phyloP scores from a whole-genome alignment of 2,329 filamentous ascomycete genomes.

The Ceratocystiopsis minuta region DNA sequence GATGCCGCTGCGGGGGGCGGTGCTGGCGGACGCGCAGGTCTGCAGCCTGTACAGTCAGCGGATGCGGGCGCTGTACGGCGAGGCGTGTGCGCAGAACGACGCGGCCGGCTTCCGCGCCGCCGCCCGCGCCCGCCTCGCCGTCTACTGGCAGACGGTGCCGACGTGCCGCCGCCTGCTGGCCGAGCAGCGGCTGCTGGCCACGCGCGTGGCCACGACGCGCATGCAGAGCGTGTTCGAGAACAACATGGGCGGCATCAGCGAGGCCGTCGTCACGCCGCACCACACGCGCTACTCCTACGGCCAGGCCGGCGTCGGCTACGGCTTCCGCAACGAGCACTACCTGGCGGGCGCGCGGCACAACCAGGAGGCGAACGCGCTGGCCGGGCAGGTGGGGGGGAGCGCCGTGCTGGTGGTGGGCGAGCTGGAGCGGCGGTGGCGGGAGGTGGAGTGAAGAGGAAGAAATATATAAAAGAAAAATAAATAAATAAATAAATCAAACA shows the following conservation, averaged over 20 bases:
- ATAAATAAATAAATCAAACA: no score
- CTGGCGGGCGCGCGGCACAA: constrained; percentile 2
- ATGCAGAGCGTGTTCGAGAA: not conserved
- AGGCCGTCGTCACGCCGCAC: not conserved
- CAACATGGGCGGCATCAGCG: not conserved
- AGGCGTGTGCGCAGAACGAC: constrained; percentile 12
- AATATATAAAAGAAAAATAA: no score
- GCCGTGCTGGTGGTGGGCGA: not conserved
- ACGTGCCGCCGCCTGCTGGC: constrained; percentile 5
- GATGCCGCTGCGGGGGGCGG: constrained; percentile 12
- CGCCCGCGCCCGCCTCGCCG: constrained; percentile 12
- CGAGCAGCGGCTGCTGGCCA: not conserved
- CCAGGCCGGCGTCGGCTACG: constrained; percentile 3
- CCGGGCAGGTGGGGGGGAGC: not conserved
- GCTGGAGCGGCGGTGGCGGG: constrained; percentile 4
- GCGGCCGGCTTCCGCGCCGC: constrained; percentile 11
- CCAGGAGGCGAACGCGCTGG: constrained; percentile 1
- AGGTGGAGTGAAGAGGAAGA: not conserved
- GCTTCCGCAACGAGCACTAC: constrained; percentile 1
- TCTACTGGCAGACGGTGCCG: constrained; percentile 18
- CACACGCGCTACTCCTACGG: constrained; percentile 1
- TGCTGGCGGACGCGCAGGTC: constrained; percentile 13
- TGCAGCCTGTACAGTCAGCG: constrained; percentile 21
- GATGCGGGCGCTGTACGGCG: constrained; percentile 18
- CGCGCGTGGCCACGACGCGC: not conserved